These are phyloP conservation scores for Triticum turgidum DNA, from an alignment of 176 grass and related monocot species.

Conservation along the genomic window DNA sequence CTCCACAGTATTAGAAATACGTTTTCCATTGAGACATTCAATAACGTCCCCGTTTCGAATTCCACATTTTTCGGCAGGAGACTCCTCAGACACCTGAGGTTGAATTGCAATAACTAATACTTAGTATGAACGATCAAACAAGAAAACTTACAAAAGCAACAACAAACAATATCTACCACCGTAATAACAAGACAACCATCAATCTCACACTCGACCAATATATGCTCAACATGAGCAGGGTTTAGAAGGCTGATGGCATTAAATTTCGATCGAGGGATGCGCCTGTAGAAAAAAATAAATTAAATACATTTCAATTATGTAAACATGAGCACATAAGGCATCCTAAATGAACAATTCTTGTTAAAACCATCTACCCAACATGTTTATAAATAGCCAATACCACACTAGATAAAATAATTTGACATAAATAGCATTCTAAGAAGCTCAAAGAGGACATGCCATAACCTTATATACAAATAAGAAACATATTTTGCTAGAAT, in stretches of 20 bases:
- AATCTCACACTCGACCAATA: not conserved
- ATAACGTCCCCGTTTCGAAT: not conserved
- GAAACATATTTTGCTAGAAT: not conserved
- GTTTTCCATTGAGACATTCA: not conserved
- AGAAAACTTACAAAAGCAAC: not conserved
- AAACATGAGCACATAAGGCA: not conserved
- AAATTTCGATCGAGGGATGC: conserved; percentile 21
- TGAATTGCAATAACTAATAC: not conserved
- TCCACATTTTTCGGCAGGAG: not conserved
- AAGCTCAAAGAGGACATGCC: not conserved
- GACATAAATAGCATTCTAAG: not conserved
- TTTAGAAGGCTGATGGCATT: conserved; percentile 5
- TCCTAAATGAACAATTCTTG: not conserved
- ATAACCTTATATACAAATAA: not conserved
- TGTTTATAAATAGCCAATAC: not conserved
- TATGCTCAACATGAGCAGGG: not conserved
- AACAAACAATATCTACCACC: not conserved
- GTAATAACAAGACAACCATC: not conserved
- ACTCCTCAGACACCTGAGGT: not conserved
- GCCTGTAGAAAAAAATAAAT: not conserved
- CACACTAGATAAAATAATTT: not conserved
- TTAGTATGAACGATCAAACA: not conserved
- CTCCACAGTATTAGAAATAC: not conserved
- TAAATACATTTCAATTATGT: not conserved
- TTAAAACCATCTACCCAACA: not conserved